These are phyloP conservation scores for Aquanectria penicillioides DNA, from an alignment of 2,329 filamentous ascomycete species.

Conservation along the genomic window DNA sequence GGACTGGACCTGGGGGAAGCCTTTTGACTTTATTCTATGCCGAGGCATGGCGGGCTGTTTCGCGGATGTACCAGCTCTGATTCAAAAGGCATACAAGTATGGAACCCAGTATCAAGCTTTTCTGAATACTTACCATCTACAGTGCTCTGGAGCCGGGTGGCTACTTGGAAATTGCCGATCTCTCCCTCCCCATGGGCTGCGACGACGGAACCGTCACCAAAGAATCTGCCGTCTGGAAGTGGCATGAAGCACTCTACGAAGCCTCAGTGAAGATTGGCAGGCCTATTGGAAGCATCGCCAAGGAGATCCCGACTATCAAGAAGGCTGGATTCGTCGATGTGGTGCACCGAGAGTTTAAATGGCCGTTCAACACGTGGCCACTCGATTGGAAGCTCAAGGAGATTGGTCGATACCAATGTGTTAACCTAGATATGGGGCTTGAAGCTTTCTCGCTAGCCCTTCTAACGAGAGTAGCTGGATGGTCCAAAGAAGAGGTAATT, in stretches of 20 bases:
- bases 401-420: slow-evolving; percentile 48
- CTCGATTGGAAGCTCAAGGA: slow-evolving; percentile 59
- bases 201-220: slow-evolving; percentile 35
- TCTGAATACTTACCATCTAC: not conserved
- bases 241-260: slow-evolving; percentile 39
- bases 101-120: not conserved
- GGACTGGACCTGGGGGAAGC: slow-evolving; percentile 36
- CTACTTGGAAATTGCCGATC: slow-evolving; percentile 38
- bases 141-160: slow-evolving; percentile 36
- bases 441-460: slow-evolving; percentile 42
- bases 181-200: slow-evolving; percentile 23
- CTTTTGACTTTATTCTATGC: slow-evolving; percentile 39
- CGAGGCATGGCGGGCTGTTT: slow-evolving; percentile 35
- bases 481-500: slow-evolving; percentile 39
- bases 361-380: slow-evolving; percentile 60
- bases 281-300: slow-evolving; percentile 34
- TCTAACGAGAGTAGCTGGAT: slow-evolving; percentile 39
- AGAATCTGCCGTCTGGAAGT: slow-evolving; percentile 34
- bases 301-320: slow-evolving; percentile 46
- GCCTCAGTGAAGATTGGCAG: slow-evolving; percentile 42
- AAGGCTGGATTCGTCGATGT: slow-evolving; percentile 64
- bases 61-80: slow-evolving; percentile 28
- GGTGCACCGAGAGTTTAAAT: slow-evolving; percentile 54
- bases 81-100: slow-evolving; percentile 37
- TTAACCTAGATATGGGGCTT: slow-evolving; percentile 37